These are phyloP conservation scores for Colletotrichum orbiculare DNA, from an alignment of 2,329 filamentous ascomycete genomes.

Conservation along the genomic window DNA sequence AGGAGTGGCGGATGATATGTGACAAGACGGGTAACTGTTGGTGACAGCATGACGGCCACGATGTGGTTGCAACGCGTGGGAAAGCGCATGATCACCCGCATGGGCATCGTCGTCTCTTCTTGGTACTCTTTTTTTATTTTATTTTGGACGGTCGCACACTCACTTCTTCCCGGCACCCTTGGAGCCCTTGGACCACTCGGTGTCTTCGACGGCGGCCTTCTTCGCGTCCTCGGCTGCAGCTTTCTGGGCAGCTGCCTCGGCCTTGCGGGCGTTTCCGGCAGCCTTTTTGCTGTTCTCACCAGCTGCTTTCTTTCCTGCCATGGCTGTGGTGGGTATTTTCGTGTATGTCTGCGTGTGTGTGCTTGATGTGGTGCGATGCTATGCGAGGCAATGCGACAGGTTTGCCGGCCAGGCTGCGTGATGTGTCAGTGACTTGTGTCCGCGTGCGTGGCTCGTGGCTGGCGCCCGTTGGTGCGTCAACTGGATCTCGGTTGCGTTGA, in stretches of 20 bases:
- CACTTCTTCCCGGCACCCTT: constrained; percentile 92
- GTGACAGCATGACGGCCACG: not conserved
- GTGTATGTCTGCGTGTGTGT: too few relatives aligned
- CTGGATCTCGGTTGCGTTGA: constrained; percentile 14
- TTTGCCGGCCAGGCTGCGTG: constrained; percentile 13
- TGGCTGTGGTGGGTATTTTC: constrained; percentile 45
- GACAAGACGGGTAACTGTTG: not conserved
- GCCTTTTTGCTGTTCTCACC: constrained; percentile 89
- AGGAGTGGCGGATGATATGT: constrained; percentile 12
- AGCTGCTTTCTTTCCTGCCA: constrained; percentile 77
- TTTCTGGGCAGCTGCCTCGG: constrained; percentile 85
- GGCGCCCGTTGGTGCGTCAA: constrained; percentile 27
- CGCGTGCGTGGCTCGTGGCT: constrained; percentile 26
- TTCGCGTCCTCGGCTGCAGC: constrained; percentile 76
- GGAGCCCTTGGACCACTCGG: constrained; percentile 85
- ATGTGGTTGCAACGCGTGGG: not conserved
- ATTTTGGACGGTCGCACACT: constrained; percentile 43
- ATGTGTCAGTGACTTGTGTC: constrained; percentile 15
- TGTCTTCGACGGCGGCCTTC: constrained; percentile 74
- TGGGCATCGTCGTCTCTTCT: not conserved
- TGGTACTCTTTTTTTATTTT: not conserved
- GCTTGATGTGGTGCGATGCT: constrained; percentile 7
- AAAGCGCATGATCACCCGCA: not conserved
- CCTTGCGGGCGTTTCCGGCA: constrained; percentile 90
- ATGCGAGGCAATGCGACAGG: constrained; percentile 29